phyloP scores from a whole-genome alignment of 163 green algal genomes.

The Picocystis sp. region DNA sequence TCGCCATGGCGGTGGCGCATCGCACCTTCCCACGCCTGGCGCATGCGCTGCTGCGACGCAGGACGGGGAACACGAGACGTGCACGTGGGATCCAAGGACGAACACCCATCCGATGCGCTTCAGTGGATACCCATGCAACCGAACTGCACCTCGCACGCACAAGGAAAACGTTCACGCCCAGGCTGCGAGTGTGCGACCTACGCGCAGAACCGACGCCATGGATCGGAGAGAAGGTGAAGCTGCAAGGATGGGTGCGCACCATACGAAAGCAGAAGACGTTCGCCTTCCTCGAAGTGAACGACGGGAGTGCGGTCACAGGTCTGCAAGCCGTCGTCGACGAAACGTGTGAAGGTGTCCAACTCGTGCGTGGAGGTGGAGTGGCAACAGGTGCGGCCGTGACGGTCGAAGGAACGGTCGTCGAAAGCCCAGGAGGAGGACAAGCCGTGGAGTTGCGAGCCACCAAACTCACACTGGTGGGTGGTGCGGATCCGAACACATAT shows the following conservation, averaged over 20 bases:
- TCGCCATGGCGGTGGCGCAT: too few relatives aligned
- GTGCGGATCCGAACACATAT: constrained; percentile 29
- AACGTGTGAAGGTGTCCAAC: constrained; percentile 12
- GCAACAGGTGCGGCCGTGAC: constrained; percentile 20
- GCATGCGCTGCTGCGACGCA: too few relatives aligned
- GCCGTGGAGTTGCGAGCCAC: constrained; percentile 10
- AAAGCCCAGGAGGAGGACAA: constrained; percentile 12
- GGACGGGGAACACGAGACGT: too few relatives aligned
- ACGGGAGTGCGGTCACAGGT: constrained; percentile 31
- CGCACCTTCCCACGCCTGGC: too few relatives aligned
- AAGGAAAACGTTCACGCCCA: too few relatives aligned
- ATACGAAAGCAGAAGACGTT: constrained; percentile 44
- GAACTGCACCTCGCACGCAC: too few relatives aligned
- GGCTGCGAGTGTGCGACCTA: too few relatives aligned
- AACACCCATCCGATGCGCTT: too few relatives aligned
- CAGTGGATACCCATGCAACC: too few relatives aligned
- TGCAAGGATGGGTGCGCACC: constrained; percentile 44
- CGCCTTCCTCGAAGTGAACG: constrained; percentile 45
- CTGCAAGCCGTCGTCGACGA: constrained; percentile 37
- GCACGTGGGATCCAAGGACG: too few relatives aligned
- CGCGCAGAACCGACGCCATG: too few relatives aligned
- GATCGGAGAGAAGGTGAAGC: constrained; percentile 16
- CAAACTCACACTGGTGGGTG: constrained; percentile 18
- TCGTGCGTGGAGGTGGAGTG: constrained; percentile 20
- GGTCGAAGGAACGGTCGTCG: constrained; percentile 18